Percentiles rank a stretch among this genome's conserved stretches.
Conservation (phyloP, 164 flowering plant genomes). For the Warburgia ugandensis region DNA sequence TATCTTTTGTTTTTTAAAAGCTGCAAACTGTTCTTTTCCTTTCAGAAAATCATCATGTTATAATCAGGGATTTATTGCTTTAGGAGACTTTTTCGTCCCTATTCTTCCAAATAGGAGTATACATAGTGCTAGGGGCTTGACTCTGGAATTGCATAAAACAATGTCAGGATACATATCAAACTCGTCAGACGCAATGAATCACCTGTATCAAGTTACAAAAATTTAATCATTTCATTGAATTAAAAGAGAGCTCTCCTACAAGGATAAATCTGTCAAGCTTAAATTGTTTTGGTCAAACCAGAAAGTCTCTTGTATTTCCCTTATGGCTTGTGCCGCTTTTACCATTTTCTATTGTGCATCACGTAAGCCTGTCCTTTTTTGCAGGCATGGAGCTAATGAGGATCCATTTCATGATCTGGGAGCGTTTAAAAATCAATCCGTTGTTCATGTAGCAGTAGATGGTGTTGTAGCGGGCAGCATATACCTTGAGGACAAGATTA, state of each 20-base stretch:
- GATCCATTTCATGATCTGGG: conserved; percentile 39
- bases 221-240: no score
- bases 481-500: conserved; percentile 83
- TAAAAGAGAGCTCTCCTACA: background rate
- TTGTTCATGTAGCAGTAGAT: conserved; percentile 82
- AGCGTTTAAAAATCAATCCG: conserved; percentile 63
- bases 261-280: background rate
- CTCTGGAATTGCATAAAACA: no score
- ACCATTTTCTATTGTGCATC: background rate
- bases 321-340: background rate
- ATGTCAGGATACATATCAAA: no score
- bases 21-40: no score
- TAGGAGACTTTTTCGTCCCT: no score
- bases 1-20: no score
- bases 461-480: conserved; percentile 72
- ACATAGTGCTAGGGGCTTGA: no score
- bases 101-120: no score
- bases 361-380: conserved; percentile 1
- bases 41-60: no score
- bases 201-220: no score
- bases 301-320: background rate
- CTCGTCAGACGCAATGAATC: no score
- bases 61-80: no score
- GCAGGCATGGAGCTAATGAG: conserved; percentile 72
- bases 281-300: background rate